Base-by-base conservation (phyloP, 768 basidiomycete species). In the Hydnomerulius pinastri region DNA sequence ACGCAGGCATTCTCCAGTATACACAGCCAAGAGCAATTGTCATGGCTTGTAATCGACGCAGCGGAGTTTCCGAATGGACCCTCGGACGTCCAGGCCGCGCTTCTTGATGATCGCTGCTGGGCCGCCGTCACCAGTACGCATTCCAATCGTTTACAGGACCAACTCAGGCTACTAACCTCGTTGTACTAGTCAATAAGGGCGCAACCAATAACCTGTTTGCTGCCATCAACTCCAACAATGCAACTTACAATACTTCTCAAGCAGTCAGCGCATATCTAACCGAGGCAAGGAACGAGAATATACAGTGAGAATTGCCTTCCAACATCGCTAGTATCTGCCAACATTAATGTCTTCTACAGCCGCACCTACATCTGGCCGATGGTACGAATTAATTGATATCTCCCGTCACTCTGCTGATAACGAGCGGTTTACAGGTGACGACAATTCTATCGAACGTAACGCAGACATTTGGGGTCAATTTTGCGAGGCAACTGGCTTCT, bases 231-330 rank as follows among this genome's bases (percentile, higher is more conserved):
- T 45, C 66, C 1, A 72, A 71, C 0, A 71, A 85, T 54, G 51
- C 68, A 3, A 54, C 73, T 0, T 84, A 83, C 46, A 71, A 79
- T 48, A 76, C 78, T 1, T 68, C 77, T 3, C 55, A 59, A 20
- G 80, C 79, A 1, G 69, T 86, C 1, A 82, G 77, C 0, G 73
- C 75, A 12, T 77, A 75, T 52, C 71, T 62, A 1, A 70, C 68
- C 0, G 74, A 77, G 53, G 84, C 78, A 18, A 72, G 84, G 24
- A 85, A 77, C 41, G 83, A 84, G 54, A 80, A 78, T 52, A 76
- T 74, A 15, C 86, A 72, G 85, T 86, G 61, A 64, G 82, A 27
- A 6, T 35, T 6, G 23, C 17, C 40, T 52, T 23, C 29, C 33
- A 6, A 10, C n/a, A 5, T 42, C 11, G 23, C 18, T 10, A 8